Base-by-base conservation (phyloP, 768 basidiomycete species). In the Tulasnella sp. region DNA sequence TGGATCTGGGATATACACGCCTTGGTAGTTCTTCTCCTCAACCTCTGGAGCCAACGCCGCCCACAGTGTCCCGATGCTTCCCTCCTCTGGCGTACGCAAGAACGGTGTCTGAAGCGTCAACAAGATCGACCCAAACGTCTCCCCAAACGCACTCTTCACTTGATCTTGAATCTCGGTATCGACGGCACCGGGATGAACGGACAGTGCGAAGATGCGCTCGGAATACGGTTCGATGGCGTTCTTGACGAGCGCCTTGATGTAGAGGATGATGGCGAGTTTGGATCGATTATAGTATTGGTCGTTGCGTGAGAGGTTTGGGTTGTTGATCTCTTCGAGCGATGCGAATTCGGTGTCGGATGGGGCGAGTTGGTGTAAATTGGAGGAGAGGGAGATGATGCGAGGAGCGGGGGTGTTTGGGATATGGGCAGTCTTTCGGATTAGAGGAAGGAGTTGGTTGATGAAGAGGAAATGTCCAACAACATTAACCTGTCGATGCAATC, bases 261-360 rank as follows among this genome's bases (percentile, higher is more conserved):
- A 75, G 21, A 75, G 67, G 58, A 76, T 70, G 67, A 72, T 70
- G 21, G 74, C 73, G 56, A 75, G 70, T 64, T 76, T 74, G n/a
- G 73, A 70, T 54, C 75, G 72, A 4, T 70, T 73, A 64, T 73
- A 73, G 19, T 74, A 70, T 56, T 68, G 67, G 45, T 68, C 63
- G 15, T 70, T 67, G 47, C 69, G 67, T n/a, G n/a, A n/a, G 52
- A 72, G 61, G 29, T 68, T 63, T 23, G 63, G 63, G 61, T 72
- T 68, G 48, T 68, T 73, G 63, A 76, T 68, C 67, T 76, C 75
- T 41, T 71, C 73, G 41, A 70, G 52, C 8, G 69, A 70, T 2
- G 68, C 67, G 65, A 76, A 75, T 61, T 69, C 64, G 4, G 64
- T 64, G 30, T 67, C 64, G 2, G 68, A 66, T 1, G 73, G 71